phyloP scores from a whole-genome alignment of 805 yeast species.

The Groenewaldozyma tartarivorans region DNA sequence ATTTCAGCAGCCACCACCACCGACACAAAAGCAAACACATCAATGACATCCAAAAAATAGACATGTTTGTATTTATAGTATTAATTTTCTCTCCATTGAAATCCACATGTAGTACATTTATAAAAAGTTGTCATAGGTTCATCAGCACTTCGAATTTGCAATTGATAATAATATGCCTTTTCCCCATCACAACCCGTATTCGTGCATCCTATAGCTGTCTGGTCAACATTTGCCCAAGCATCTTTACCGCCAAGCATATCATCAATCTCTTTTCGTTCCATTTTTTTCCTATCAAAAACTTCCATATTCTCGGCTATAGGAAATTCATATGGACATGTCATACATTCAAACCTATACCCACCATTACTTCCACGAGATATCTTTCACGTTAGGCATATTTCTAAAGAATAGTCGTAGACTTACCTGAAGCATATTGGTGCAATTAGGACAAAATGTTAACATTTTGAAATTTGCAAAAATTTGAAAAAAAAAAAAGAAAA shows the following conservation, averaged over 20 bases:
- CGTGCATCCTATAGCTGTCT: conserved; percentile 89
- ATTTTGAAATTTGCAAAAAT: conserved; percentile 37
- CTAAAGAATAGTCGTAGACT: conserved; percentile 11
- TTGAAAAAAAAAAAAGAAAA: too few relatives aligned
- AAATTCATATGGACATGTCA: conserved; percentile 93
- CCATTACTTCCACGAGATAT: conserved; percentile 50
- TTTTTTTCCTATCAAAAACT: conserved; percentile 72
- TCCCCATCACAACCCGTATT: conserved; percentile 74
- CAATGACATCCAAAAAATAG: not conserved
- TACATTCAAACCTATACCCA: conserved; percentile 66
- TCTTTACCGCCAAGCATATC: conserved; percentile 96
- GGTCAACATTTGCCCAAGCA: conserved; percentile 98
- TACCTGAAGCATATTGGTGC: conserved; percentile 80
- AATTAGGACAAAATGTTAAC: conserved; percentile 92
- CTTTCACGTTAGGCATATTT: conserved; percentile 15
- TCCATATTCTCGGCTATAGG: conserved; percentile 68
- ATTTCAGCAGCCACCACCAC: conserved; percentile 6
- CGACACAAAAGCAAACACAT: not conserved
- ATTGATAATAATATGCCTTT: conserved; percentile 92
- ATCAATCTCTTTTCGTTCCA: conserved; percentile 85
- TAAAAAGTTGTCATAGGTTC: conserved; percentile 99
- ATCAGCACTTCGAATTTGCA: conserved; percentile 95
- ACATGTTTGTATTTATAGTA: not conserved
- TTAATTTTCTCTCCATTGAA: conserved; percentile 94
- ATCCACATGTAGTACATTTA: conserved; percentile 85